A percentile compares a stretch with the other conserved stretches of the same genome.
Conservation (phyloP, 306 rosid species). For the Inga oerstediana region DNA sequence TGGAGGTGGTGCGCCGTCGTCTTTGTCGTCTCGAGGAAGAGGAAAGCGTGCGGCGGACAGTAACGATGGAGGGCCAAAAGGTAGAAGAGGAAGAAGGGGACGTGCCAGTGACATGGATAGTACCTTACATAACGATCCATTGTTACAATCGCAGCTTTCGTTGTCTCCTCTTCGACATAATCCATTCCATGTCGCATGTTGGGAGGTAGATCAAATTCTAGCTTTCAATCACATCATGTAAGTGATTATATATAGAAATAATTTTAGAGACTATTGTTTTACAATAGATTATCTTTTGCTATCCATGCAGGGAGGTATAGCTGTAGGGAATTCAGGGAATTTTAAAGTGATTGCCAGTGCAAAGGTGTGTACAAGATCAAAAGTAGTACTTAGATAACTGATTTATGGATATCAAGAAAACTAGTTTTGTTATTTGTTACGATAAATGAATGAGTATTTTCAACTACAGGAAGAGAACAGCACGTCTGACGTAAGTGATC, state of each 20-base stretch:
- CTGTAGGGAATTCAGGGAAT: neutral
- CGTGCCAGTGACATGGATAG: neutral
- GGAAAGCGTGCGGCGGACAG: neutral
- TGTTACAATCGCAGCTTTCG: neutral
- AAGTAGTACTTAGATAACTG: no score
- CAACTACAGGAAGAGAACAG: neutral
- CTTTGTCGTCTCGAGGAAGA: neutral
- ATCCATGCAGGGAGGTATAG: neutral
- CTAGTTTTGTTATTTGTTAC: no score
- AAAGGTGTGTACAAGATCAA: neutral
- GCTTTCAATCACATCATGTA: neutral
- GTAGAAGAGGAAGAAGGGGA: neutral
- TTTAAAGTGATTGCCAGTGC: neutral
- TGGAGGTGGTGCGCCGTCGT: neutral
- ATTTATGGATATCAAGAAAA: no score
- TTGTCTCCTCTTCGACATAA: neutral
- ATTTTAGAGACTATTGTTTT: neutral
- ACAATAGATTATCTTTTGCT: neutral
- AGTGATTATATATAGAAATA: no score
- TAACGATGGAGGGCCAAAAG: neutral
- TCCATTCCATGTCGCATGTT: neutral
- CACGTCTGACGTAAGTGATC: neutral
- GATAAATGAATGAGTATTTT: neutral
- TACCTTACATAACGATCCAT: neutral
- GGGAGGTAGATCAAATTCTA: neutral